Percentiles rank a stretch among this genome's conserved stretches.
These are phyloP conservation scores for Aphanoascus verrucosus DNA, from an alignment of 2,329 filamentous ascomycete genomes.

Conservation along the genomic window DNA sequence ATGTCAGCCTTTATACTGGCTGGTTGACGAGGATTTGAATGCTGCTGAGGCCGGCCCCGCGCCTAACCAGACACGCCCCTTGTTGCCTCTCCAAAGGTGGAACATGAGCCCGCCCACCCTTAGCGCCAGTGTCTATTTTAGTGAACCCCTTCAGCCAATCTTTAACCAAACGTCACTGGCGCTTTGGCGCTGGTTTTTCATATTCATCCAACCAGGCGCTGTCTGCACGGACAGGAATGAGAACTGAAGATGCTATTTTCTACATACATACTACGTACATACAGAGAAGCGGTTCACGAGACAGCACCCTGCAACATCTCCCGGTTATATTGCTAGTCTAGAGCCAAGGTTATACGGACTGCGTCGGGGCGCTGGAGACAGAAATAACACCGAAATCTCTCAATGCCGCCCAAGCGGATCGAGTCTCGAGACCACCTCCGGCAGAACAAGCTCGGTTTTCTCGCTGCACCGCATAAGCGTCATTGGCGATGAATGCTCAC, in stretches of 20 bases:
- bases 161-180: neutral
- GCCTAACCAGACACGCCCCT: neutral
- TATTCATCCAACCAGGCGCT: too few relatives aligned
- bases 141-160: neutral
- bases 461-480: constrained; percentile 35
- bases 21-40: constrained; percentile 1
- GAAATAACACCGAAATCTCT: neutral
- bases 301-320: neutral
- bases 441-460: constrained; percentile 33
- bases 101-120: neutral
- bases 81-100: constrained; percentile 1
- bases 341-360: neutral
- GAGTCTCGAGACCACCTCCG: constrained; percentile 29
- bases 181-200: neutral
- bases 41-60: constrained; percentile 2
- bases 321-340: neutral
- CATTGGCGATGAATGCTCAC: constrained; percentile 16
- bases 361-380: too few relatives aligned
- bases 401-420: neutral
- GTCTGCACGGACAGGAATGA: neutral
- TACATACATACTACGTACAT: neutral
- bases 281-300: neutral
- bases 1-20: constrained; percentile 10
- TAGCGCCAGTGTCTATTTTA: constrained; percentile 12
- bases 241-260: neutral